Conservation (phyloP, 2,329 filamentous ascomycete species). For the Bertia moriformis region DNA sequence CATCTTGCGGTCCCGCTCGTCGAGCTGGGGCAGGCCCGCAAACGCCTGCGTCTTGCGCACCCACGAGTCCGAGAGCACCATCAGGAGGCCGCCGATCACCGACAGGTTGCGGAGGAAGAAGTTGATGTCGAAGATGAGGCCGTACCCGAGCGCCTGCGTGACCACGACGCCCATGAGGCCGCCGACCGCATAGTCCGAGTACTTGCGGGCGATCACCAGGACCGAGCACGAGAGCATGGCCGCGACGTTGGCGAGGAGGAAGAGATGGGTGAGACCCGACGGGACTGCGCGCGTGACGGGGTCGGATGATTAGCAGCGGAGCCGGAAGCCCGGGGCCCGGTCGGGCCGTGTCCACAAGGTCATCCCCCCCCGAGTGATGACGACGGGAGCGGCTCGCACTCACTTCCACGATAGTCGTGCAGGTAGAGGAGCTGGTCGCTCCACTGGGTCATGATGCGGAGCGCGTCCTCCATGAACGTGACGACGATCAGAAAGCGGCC, state of each 20-base stretch:
- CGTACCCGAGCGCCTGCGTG: slow-evolving; percentile 88
- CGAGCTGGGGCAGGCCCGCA: slow-evolving; percentile 79
- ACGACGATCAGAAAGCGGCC: slow-evolving; percentile 96
- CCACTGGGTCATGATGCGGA: slow-evolving; percentile 97
- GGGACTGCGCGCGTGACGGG: slow-evolving; percentile 39
- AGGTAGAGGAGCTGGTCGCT: slow-evolving; percentile 85
- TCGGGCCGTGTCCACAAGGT: slow-evolving; percentile 8
- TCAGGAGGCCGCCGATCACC: slow-evolving; percentile 89
- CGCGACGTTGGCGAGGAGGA: slow-evolving; percentile 79
- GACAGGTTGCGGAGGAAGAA: slow-evolving; percentile 99
- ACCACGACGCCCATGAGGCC: slow-evolving; percentile 85
- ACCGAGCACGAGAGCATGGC: slow-evolving; percentile 72
- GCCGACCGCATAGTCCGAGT: slow-evolving; percentile 82
- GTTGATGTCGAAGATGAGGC: slow-evolving; percentile 96
- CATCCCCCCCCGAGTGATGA: slow-evolving; percentile 4
- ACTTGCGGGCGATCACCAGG: slow-evolving; percentile 79
- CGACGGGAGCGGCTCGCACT: slow-evolving; percentile 7
- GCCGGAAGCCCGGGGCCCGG: not conserved
- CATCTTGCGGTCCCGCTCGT: slow-evolving; percentile 99
- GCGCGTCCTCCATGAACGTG: slow-evolving; percentile 90
- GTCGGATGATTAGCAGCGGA: slow-evolving; percentile 1
- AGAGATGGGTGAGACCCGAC: slow-evolving; percentile 74
- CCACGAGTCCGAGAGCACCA: slow-evolving; percentile 97
- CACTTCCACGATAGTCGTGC: slow-evolving; percentile 84
- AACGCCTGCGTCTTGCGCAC: slow-evolving; percentile 95